Base-by-base conservation (phyloP, 2,329 filamentous ascomycete species). In the Coleophoma cylindrospora region DNA sequence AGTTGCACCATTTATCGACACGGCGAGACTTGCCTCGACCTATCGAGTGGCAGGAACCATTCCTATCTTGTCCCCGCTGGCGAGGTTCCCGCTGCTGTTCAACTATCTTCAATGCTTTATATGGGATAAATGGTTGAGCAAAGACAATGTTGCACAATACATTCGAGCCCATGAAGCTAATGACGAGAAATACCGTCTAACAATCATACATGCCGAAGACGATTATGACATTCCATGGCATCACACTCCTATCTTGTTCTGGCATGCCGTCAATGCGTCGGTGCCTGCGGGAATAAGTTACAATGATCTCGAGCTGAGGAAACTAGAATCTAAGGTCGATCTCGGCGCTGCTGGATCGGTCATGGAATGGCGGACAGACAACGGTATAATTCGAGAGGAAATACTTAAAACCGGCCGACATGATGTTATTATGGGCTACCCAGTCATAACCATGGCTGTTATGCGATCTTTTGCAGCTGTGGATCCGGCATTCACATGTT, bases 371-470 rank as follows among this genome's bases (percentile, higher is more conserved):
- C 61, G 56, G 43, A 75, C 74, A 0, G 52, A 62, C 10, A 68
- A 68, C 33, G 80, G 79, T 1, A 49, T 74, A 0, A 68, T 83
- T n/a, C 66, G 74, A 47, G 72, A 81, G 57, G 70, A 81, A 46
- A 76, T 83, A 7, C 51, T 79, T 5, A 78, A 77, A 61, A 73
- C 75, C 55, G 79, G 79, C 0, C 60, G 80, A 14, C 79, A 83
- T 49, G 80, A 83, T 63, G 68, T 72, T 34, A 73, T 80, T 45
- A 82, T 83, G 79, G 74, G 74, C 4, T 77, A 80, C 60, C 76
- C 77, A 1, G 67, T 78, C 4, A 70, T 80, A 0, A 75, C 72
- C 38, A 58, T 77, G 50, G 78, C 79, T 2, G 67, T 81, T 9
- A 68, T 73, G 57, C 66, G 70, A 8, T 72, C 73, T 0, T 77